Percentiles rank a stretch among this genome's conserved stretches.
Evolutionary conservation across 1,139 yeast species (phyloP).

Genomic region (Geotrichum carabidarum): DNA sequence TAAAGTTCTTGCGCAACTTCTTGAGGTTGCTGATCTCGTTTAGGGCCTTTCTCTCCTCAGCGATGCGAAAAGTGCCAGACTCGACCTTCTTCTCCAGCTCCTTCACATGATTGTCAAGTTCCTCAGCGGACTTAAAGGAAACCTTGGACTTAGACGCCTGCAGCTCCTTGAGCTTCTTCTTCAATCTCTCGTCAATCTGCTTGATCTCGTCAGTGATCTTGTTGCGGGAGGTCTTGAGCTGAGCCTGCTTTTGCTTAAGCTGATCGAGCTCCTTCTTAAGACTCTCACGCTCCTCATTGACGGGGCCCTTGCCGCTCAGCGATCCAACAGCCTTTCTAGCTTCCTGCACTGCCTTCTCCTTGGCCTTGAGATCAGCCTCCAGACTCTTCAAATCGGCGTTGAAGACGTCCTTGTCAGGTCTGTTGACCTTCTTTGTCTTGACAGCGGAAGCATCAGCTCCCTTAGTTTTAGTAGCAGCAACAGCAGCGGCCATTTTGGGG

Average conservation of each 20-base stretch:
- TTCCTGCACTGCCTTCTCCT: slow-evolving; percentile 35
- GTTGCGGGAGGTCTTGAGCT: slow-evolving; percentile 65
- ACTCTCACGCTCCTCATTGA: slow-evolving; percentile 52
- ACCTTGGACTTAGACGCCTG: slow-evolving; percentile 62
- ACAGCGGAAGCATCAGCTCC: slow-evolving; percentile 13
- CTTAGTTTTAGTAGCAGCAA: slow-evolving; percentile 6
- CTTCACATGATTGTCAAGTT: slow-evolving; percentile 52
- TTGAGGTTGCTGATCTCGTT: slow-evolving; percentile 83
- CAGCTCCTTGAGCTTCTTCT: slow-evolving; percentile 73
- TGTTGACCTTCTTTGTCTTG: slow-evolving; percentile 28
- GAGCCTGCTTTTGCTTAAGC: slow-evolving; percentile 63
- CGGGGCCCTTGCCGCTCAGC: slow-evolving; percentile 25
- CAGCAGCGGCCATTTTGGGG: slow-evolving; percentile 12
- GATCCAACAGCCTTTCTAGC: slow-evolving; percentile 32
- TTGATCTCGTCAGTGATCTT: slow-evolving; percentile 68
- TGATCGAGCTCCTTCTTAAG: slow-evolving; percentile 62
- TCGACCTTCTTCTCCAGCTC: slow-evolving; percentile 63
- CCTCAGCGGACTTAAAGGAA: slow-evolving; percentile 68
- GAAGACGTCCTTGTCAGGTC: slow-evolving; percentile 43
- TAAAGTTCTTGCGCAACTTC: slow-evolving; percentile 76
- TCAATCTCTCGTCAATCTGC: slow-evolving; percentile 62
- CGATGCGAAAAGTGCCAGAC: slow-evolving; percentile 79
- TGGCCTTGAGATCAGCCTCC: slow-evolving; percentile 63
- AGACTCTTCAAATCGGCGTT: slow-evolving; percentile 62
- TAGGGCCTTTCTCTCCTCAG: slow-evolving; percentile 81